A percentile compares a stretch with the other conserved stretches of the same genome.
phyloP scores from a whole-genome alignment of 2,329 filamentous ascomycete species.

The Nannizziopsis arthrosporioides region DNA sequence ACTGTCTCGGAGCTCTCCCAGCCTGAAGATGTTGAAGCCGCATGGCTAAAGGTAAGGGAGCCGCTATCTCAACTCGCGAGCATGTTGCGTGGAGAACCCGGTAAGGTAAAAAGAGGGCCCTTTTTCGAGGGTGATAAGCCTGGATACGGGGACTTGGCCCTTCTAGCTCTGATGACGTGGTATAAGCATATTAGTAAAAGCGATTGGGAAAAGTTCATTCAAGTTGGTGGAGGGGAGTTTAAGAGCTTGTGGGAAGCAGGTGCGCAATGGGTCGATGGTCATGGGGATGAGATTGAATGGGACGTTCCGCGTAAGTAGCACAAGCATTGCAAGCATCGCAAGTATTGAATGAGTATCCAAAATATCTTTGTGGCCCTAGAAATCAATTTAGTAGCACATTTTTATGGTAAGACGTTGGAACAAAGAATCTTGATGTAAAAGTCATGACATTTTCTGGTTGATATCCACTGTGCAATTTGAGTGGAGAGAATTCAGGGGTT shows the following conservation, averaged over 20 bases:
- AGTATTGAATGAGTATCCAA: too few species aligned
- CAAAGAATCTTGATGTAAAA: too few species aligned
- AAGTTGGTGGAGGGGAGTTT: conserved; percentile 6
- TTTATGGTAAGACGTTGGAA: too few species aligned
- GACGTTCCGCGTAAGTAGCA: not conserved
- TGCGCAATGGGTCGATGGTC: conserved; percentile 9
- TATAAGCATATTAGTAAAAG: conserved; percentile 3
- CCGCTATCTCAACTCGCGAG: conserved; percentile 20
- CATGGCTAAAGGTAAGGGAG: conserved; percentile 15
- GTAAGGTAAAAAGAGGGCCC: not conserved
- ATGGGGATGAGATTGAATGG: conserved; percentile 2
- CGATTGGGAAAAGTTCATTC: conserved; percentile 4
- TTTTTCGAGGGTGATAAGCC: conserved; percentile 12
- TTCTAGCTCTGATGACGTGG: conserved; percentile 8
- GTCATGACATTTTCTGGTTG: too few species aligned
- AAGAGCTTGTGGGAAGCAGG: conserved; percentile 9
- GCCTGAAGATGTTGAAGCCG: conserved; percentile 7
- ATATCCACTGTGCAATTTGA: too few species aligned
- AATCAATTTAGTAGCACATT: too few species aligned
- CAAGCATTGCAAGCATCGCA: too few species aligned
- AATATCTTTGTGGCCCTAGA: too few species aligned
- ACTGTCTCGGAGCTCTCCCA: conserved; percentile 23
- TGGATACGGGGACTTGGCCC: conserved; percentile 12
- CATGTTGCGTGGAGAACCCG: conserved; percentile 17
- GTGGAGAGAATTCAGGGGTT: too few species aligned